Percentiles rank a stretch among this genome's conserved stretches.
Conservation (phyloP, 2,329 filamentous ascomycete species). For the Neofusicoccum umdonicola region DNA sequence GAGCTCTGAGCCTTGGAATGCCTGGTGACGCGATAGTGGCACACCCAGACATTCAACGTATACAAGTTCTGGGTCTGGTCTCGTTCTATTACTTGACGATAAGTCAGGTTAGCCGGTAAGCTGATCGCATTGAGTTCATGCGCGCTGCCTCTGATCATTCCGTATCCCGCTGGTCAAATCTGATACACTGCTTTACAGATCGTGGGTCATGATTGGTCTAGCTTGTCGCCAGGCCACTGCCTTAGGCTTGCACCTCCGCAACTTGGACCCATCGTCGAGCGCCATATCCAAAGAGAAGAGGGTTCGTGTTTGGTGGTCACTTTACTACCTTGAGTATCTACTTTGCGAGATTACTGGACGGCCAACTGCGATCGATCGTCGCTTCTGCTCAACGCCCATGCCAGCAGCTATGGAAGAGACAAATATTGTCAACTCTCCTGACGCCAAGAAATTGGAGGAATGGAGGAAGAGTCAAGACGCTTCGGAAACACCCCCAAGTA, state of each 20-base stretch:
- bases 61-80: conserved; percentile 38
- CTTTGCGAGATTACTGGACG: conserved; percentile 39
- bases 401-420: conserved; percentile 30
- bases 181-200: conserved; percentile 23
- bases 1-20: conserved; percentile 34
- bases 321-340: conserved; percentile 36
- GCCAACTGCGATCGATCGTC: conserved; percentile 31
- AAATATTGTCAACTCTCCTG: neutral
- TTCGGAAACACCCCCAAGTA: neutral
- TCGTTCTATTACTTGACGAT: conserved; percentile 40
- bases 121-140: neutral
- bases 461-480: neutral
- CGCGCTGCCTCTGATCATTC: neutral
- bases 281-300: conserved; percentile 33
- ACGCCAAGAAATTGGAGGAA: neutral
- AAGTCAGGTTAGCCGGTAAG: conserved; percentile 41
- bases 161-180: neutral
- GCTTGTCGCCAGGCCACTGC: conserved; percentile 34
- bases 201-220: conserved; percentile 37
- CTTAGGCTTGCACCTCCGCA: conserved; percentile 38
- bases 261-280: conserved; percentile 27
- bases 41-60: conserved; percentile 36
- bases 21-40: conserved; percentile 27
- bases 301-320: conserved; percentile 40
- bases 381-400: conserved; percentile 30